Evolutionary conservation across 306 rosid species (phyloP), one percentile per base, ranked within the genome.

Genomic region (Alnus rubra): DNA sequence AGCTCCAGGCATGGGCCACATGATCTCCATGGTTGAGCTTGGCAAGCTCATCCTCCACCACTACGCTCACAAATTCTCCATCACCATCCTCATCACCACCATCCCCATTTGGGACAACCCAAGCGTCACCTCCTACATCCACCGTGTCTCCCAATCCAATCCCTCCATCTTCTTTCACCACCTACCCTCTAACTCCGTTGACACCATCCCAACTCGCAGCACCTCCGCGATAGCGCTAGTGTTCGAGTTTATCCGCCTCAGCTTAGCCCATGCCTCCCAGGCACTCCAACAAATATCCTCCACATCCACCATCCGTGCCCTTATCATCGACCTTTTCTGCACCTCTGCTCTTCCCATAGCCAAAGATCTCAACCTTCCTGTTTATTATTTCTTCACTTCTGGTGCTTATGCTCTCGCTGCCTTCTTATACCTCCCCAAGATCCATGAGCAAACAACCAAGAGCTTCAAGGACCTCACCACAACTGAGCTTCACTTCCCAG

Each of bases 11-110:
- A 77, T 77, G 15, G 81, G 89, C 1, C 89, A 86, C 58, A 1
- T 83, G 1, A 9, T 86, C 47, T 64, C 83, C 76, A 80, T 80
- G 87, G 87, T 86, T 2, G 87, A 86, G 85, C 73, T 86, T 1
- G 87, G 76, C 70, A 83, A 78, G 81, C 74, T 86, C 49, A 67
- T 83, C 7, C 76, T 75, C 65, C 77, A 12, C 23, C 87, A 67
- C 2, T 69, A 74, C 68, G 0, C 62, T 30, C 35, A 70, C 74
- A 50, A 65, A 28, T 80, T 74, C 83, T 74, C 79, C 39, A 53
- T 86, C 58, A 76, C 71, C 77, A 59, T 85, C 73, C 72, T 85
- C 74, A 63, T 72, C 65, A 33, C 75, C 48, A 71, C 74, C 5
- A 83, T 81, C 45, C 4, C 65, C 12, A 0, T 14, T 1, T 0